Evolutionary conservation across 495 filamentous ascomycete genomes (phyloP).

Genomic region (Neurospora africana): DNA sequence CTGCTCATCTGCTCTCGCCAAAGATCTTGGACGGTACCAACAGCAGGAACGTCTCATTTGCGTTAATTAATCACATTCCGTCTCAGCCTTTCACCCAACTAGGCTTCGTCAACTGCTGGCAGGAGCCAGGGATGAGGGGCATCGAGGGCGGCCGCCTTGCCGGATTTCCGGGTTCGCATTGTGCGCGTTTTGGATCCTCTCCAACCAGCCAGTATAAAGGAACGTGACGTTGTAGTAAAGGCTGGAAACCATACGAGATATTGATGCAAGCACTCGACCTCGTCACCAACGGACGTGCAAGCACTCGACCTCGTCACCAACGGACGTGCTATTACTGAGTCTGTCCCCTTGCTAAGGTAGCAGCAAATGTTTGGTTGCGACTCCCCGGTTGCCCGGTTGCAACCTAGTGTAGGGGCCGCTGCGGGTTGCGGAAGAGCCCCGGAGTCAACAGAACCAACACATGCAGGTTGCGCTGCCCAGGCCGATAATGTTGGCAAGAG

Average conservation of each 20-base stretch:
- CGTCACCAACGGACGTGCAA: not conserved
- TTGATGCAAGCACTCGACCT: not conserved
- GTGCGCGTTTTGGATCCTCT: too few species aligned
- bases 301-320: not conserved
- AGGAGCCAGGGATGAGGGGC: not conserved
- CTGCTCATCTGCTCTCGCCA: too few species aligned
- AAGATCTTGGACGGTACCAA: too few species aligned
- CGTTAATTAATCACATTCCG: too few species aligned
- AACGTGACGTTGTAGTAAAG: not conserved
- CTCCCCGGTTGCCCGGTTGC: too few species aligned
- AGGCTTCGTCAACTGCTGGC: not conserved
- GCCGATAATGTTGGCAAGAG: not conserved
- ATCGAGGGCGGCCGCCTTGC: not conserved
- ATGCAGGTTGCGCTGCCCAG: not conserved
- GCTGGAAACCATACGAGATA: not conserved
- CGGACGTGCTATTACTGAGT: not conserved
- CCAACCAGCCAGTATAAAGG: too few species aligned
- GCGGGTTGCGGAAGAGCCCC: not conserved
- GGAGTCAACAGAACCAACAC: not conserved
- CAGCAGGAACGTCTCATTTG: too few species aligned
- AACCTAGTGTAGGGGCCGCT: not conserved
- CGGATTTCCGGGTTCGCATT: not conserved
- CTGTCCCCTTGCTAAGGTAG: not conserved
- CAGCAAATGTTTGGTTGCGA: not conserved
- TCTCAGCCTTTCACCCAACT: too few species aligned